Base-by-base conservation (phyloP, 2,329 filamentous ascomycete species). In the Podosphaera xanthii region DNA sequence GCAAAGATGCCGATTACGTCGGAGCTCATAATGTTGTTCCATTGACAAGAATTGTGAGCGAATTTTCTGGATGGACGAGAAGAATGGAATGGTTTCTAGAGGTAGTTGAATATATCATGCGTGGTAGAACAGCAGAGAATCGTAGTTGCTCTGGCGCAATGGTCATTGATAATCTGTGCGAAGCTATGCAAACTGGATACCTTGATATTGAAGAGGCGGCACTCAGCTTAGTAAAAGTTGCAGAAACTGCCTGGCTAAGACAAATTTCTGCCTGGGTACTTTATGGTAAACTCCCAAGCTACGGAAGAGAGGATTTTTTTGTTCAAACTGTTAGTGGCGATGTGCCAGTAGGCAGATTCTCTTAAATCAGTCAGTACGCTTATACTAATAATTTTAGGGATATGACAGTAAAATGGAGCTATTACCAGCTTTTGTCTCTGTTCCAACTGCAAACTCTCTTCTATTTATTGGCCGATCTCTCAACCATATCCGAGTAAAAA, bases 21-120 rank as follows among this genome's bases (percentile, higher is more conserved):
- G 91, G 91, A 49, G 91, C 87, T 0, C 95, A 96, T 69, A 85
- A 91, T 62, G 94, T 95, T 62, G 91, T 97, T 31, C 91, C 92
- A 2, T 72, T 98, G 65, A 94, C 92, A 57, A 84, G 83, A 1
- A 78, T 97, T 30, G 82, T 94, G 35, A 79, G 78, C 4, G 85
- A 92, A 67, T 96, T 97, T 67, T 82, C 84, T n/a, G 84, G 80
- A 50, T 97, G 91, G 91, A 85, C 79, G 54, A 79, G 87, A 65
- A 77, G 83, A 42, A 79, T 97, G 75, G 83, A 90, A 66, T 97
- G 91, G 88, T 76, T 96, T 30, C 87, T 84, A 82, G 77, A 81
- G 38, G 72, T 90, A 55, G 78, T 80, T 40, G 77, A 79, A 64
- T 87, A 86, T 64, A 86, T 96, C 69, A 71, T 80, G 58, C 64